These are phyloP conservation scores for Aspergillus ochraceoroseus DNA, from an alignment of 2,329 filamentous ascomycete species.

Conservation along the genomic window DNA sequence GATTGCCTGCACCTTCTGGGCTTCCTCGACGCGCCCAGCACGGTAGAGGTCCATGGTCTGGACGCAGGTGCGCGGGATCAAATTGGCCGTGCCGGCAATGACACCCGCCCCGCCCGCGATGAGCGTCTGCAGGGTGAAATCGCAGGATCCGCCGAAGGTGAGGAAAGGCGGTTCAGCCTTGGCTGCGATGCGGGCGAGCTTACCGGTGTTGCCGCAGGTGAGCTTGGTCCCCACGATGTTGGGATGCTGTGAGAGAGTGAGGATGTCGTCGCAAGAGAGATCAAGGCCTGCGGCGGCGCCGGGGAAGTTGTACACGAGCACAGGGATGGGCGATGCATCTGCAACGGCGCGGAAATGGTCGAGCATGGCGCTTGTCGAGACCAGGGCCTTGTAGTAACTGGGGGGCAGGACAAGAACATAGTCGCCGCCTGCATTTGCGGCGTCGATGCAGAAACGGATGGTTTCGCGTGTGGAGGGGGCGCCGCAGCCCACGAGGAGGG, in stretches of 20 bases:
- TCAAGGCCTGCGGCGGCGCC: slow-evolving; percentile 63
- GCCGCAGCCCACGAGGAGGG: slow-evolving; percentile 71
- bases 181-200: slow-evolving; percentile 59
- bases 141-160: slow-evolving; percentile 81
- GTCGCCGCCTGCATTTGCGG: slow-evolving; percentile 64
- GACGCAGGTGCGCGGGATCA: slow-evolving; percentile 76
- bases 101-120: slow-evolving; percentile 75
- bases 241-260: slow-evolving; percentile 52
- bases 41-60: slow-evolving; percentile 72
- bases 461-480: slow-evolving; percentile 69
- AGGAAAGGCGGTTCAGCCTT: slow-evolving; percentile 57
- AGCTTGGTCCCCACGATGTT: slow-evolving; percentile 68
- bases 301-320: slow-evolving; percentile 70
- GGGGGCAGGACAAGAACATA: slow-evolving; percentile 72
- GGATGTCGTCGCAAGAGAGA: slow-evolving; percentile 61
- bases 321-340: slow-evolving; percentile 55
- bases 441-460: slow-evolving; percentile 64
- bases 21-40: slow-evolving; percentile 69
- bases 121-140: slow-evolving; percentile 79
- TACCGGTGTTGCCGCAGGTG: slow-evolving; percentile 69
- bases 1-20: slow-evolving; percentile 68
- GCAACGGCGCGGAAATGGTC: slow-evolving; percentile 65
- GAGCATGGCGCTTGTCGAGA: slow-evolving; percentile 56
- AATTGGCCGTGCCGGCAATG: slow-evolving; percentile 79
- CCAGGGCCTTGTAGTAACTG: slow-evolving; percentile 66